Conservation (phyloP, 164 flowering plant species). For the Magnolia kwangsiensis region DNA sequence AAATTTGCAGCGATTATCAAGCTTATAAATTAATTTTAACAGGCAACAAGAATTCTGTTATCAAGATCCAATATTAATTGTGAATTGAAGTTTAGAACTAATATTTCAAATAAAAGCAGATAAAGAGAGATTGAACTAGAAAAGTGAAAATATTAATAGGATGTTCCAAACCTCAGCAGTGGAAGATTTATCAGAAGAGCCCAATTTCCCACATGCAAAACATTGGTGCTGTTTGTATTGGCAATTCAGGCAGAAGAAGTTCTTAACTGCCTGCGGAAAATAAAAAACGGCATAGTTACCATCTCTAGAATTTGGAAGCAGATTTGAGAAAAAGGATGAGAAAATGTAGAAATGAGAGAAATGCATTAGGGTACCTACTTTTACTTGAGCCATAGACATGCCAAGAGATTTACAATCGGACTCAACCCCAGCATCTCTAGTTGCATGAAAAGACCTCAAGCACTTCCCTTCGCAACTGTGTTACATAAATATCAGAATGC, state of each 20-base stretch:
- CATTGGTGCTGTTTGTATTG: slow-evolving; percentile 69
- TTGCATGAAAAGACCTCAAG: slow-evolving; percentile 84
- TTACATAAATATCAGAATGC: neutral
- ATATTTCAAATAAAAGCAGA: neutral
- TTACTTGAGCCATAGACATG: slow-evolving; percentile 37
- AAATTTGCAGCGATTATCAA: neutral
- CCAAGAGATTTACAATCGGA: slow-evolving; percentile 62
- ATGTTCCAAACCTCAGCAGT: slow-evolving; percentile 58
- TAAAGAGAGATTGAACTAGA: neutral
- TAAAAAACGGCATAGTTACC: neutral
- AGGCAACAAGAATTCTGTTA: neutral
- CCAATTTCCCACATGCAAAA: slow-evolving; percentile 73
- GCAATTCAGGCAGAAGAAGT: slow-evolving; percentile 68
- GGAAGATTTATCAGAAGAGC: slow-evolving; percentile 63
- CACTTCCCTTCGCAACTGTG: slow-evolving; percentile 87
- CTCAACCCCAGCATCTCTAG: slow-evolving; percentile 45
- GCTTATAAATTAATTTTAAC: neutral
- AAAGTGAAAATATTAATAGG: neutral
- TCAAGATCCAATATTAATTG: neutral
- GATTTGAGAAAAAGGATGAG: neutral
- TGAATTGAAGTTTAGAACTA: neutral
- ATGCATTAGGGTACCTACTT: slow-evolving; percentile 32
- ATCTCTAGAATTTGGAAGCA: neutral
- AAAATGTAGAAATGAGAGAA: neutral
- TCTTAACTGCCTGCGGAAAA: slow-evolving; percentile 45